Percentiles rank a stretch among this genome's conserved stretches.
These are phyloP conservation scores for Sporisorium sorghi DNA, from an alignment of 1,284 basidiomycete genomes.

Conservation along the genomic window DNA sequence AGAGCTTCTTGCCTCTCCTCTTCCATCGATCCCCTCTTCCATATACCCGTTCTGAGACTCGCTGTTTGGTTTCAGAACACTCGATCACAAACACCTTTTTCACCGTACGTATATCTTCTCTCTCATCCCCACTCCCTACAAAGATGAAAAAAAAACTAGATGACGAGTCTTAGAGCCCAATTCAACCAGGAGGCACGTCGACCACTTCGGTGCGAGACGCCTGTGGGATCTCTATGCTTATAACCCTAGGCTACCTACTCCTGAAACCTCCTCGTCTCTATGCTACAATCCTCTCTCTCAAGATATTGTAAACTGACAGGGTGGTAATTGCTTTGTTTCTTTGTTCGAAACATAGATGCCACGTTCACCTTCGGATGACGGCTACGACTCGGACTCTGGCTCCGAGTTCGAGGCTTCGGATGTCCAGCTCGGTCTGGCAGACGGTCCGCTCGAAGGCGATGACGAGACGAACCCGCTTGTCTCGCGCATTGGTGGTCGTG, in stretches of 20 bases:
- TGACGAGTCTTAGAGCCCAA: conserved; percentile 64
- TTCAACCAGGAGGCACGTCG: conserved; percentile 48
- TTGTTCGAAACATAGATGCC: conserved; percentile 38
- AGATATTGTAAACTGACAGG: too few relatives aligned
- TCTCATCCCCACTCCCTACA: conserved; percentile 1
- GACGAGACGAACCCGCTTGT: conserved; percentile 68
- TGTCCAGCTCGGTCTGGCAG: conserved; percentile 64
- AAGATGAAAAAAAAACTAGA: conserved; percentile 62
- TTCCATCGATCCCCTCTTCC: conserved; percentile 38
- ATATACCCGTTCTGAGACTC: conserved; percentile 52
- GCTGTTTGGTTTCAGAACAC: conserved; percentile 39
- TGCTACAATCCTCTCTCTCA: too few relatives aligned
- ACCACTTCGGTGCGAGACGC: conserved; percentile 37
- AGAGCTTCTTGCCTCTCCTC: conserved; percentile 33
- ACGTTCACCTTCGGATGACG: conserved; percentile 50
- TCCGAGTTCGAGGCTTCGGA: conserved; percentile 55
- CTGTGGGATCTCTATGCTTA: conserved; percentile 54
- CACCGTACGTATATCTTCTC: conserved; percentile 28
- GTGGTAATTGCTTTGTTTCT: too few relatives aligned
- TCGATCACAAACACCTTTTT: conserved; percentile 30
- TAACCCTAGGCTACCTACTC: conserved; percentile 64
- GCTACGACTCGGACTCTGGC: conserved; percentile 60
- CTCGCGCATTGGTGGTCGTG: conserved; percentile 64
- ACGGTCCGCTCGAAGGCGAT: conserved; percentile 60
- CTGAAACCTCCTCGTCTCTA: conserved; percentile 29